Evolutionary conservation across 1,139 yeast species (phyloP).

Genomic region (Diutina sp.): DNA sequence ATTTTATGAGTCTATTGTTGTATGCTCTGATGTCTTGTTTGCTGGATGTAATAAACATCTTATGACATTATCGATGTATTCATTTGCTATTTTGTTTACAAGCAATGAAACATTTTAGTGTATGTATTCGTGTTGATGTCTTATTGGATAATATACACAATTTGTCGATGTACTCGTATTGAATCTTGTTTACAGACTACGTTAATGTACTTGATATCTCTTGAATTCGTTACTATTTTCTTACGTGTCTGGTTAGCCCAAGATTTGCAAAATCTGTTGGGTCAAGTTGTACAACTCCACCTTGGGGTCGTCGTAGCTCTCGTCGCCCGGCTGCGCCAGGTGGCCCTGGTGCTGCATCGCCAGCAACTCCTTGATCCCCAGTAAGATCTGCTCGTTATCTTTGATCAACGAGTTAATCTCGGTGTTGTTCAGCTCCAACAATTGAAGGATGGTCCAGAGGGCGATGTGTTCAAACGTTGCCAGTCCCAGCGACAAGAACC

Average conservation of each 20-base stretch:
- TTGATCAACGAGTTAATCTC: constrained; percentile 56
- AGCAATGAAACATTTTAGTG: too few relatives aligned
- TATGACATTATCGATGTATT: too few relatives aligned
- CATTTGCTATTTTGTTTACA: too few relatives aligned
- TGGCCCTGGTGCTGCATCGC: constrained; percentile 25
- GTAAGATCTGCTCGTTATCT: constrained; percentile 42
- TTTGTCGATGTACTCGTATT: too few relatives aligned
- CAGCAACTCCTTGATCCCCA: constrained; percentile 40
- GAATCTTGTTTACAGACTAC: too few relatives aligned
- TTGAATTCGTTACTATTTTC: neutral
- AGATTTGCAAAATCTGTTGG: constrained; percentile 58
- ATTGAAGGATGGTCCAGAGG: constrained; percentile 89
- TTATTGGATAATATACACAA: too few relatives aligned
- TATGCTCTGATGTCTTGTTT: too few relatives aligned
- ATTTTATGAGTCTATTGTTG: too few relatives aligned
- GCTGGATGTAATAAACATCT: too few relatives aligned
- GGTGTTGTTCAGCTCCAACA: constrained; percentile 74
- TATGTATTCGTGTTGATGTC: too few relatives aligned
- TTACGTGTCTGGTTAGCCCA: constrained; percentile 15
- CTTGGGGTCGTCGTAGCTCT: constrained; percentile 43
- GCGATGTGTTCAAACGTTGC: constrained; percentile 98
- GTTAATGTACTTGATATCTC: too few relatives aligned
- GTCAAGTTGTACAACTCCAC: constrained; percentile 64
- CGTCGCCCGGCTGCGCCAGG: constrained; percentile 9
- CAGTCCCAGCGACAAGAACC: constrained; percentile 74